phyloP scores from a whole-genome alignment of 352 stramenopile species.

The Blastocystis sp. region DNA sequence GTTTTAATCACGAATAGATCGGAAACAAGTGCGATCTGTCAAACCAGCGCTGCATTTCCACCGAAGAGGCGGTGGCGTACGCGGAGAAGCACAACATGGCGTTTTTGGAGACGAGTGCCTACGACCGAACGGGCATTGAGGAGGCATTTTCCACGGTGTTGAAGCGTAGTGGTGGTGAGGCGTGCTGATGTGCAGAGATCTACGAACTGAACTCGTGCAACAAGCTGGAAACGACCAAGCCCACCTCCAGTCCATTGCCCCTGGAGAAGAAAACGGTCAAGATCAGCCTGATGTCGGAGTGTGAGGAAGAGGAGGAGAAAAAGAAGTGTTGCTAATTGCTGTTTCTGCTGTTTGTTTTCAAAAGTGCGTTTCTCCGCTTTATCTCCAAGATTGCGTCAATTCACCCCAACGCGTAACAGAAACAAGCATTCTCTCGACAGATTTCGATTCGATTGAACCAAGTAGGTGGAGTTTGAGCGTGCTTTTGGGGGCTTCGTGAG shows the following conservation, averaged over 20 bases:
- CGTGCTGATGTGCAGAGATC: constrained; percentile 21
- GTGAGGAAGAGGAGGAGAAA: constrained; percentile 22
- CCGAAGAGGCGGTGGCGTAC: constrained; percentile 97
- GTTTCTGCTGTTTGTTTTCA: background rate
- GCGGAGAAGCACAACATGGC: constrained; percentile 98
- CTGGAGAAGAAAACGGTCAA: constrained; percentile 64
- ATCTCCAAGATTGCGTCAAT: too few species aligned
- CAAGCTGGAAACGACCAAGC: background rate
- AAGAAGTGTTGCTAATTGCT: constrained; percentile 60
- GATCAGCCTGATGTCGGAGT: constrained; percentile 37
- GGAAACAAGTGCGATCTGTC: constrained; percentile 84
- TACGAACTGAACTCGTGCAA: constrained; percentile 56
- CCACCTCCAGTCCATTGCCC: background rate
- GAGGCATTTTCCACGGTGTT: constrained; percentile 85
- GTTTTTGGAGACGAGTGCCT: constrained; percentile 99
- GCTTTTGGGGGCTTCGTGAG: background rate
- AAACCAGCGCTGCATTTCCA: constrained; percentile 92
- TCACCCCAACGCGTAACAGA: too few species aligned
- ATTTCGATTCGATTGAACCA: constrained; percentile 39
- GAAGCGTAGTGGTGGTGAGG: constrained; percentile 34
- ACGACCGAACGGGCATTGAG: constrained; percentile 96
- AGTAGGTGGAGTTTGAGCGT: background rate
- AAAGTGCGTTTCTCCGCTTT: too few species aligned
- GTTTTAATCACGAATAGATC: constrained; percentile 18
- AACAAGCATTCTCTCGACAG: background rate